Evolutionary conservation across 768 basidiomycete genomes (phyloP).

Genomic region (Termitomyces sp.): DNA sequence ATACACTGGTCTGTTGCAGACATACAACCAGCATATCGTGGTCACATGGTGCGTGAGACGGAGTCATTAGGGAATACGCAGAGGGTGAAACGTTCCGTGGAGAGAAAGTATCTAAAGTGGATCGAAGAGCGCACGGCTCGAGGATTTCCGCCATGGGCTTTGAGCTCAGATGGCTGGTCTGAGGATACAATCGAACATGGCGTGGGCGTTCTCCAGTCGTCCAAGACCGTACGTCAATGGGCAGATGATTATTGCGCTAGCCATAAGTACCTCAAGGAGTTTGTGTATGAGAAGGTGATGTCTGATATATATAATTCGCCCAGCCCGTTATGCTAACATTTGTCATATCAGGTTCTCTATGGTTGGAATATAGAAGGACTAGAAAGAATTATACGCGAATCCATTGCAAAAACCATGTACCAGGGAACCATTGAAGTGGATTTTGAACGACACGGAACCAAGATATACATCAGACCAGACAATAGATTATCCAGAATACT

Average conservation of each 20-base stretch:
- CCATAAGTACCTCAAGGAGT: slow-evolving; percentile 69
- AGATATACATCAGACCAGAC: slow-evolving; percentile 62
- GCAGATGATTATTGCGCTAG: slow-evolving; percentile 79
- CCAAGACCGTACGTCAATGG: slow-evolving; percentile 67
- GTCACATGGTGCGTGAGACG: slow-evolving; percentile 47
- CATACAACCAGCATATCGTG: slow-evolving; percentile 51
- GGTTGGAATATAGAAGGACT: slow-evolving; percentile 43
- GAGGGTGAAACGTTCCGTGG: slow-evolving; percentile 31
- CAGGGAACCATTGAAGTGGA: slow-evolving; percentile 41
- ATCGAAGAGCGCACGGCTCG: slow-evolving; percentile 31
- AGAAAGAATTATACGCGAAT: slow-evolving; percentile 31
- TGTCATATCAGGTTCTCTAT: slow-evolving; percentile 25
- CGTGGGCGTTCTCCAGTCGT: slow-evolving; percentile 34
- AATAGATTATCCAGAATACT: slow-evolving; percentile 62
- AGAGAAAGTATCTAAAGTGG: slow-evolving; percentile 40
- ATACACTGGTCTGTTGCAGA: slow-evolving; percentile 56
- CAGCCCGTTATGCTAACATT: neutral
- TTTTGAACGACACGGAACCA: slow-evolving; percentile 39
- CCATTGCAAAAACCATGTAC: slow-evolving; percentile 39
- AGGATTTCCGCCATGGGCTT: slow-evolving; percentile 47
- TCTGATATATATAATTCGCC: neutral
- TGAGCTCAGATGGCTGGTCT: slow-evolving; percentile 12
- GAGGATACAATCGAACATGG: slow-evolving; percentile 12
- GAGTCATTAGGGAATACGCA: slow-evolving; percentile 29
- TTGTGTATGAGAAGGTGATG: slow-evolving; percentile 62